Conservation (phyloP, 2,329 filamentous ascomycete genomes). For the Botrytis paeoniae region DNA sequence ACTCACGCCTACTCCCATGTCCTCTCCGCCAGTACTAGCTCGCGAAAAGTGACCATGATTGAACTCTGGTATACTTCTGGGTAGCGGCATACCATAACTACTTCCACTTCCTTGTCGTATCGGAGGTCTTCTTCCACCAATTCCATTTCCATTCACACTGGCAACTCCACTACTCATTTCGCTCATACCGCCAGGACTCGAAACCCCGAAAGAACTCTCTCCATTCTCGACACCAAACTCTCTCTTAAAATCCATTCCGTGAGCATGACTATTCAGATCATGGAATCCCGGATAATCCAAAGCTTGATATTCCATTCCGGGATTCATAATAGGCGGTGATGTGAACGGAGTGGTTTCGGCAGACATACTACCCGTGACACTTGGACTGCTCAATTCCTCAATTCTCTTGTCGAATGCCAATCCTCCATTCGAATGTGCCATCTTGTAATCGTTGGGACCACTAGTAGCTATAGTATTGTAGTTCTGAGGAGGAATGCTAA, state of each 20-base stretch:
- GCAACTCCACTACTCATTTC: conserved; percentile 11
- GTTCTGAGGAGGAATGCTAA: conserved; percentile 43
- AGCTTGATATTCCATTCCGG: conserved; percentile 21
- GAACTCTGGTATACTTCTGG: conserved; percentile 16
- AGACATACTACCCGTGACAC: conserved; percentile 10
- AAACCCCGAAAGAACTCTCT: conserved; percentile 4
- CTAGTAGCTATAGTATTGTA: conserved; percentile 30
- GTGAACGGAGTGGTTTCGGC: conserved; percentile 19
- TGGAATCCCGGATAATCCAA: conserved; percentile 20
- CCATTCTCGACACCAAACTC: conserved; percentile 9
- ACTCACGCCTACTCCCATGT: conserved; percentile 7
- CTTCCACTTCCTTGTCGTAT: conserved; percentile 18
- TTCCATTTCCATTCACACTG: conserved; percentile 12
- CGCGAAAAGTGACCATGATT: conserved; percentile 15
- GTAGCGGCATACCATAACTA: conserved; percentile 18
- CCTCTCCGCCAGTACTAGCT: not conserved
- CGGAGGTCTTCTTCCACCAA: conserved; percentile 16
- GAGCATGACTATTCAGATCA: conserved; percentile 14
- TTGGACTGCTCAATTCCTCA: conserved; percentile 33
- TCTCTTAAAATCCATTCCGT: conserved; percentile 20
- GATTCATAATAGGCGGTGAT: conserved; percentile 21
- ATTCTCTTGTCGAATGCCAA: conserved; percentile 32
- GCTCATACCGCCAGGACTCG: conserved; percentile 10
- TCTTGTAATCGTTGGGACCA: conserved; percentile 34
- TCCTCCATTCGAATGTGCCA: conserved; percentile 25